Base-by-base conservation (phyloP, 768 basidiomycete species). In the Amanita inopinata region DNA sequence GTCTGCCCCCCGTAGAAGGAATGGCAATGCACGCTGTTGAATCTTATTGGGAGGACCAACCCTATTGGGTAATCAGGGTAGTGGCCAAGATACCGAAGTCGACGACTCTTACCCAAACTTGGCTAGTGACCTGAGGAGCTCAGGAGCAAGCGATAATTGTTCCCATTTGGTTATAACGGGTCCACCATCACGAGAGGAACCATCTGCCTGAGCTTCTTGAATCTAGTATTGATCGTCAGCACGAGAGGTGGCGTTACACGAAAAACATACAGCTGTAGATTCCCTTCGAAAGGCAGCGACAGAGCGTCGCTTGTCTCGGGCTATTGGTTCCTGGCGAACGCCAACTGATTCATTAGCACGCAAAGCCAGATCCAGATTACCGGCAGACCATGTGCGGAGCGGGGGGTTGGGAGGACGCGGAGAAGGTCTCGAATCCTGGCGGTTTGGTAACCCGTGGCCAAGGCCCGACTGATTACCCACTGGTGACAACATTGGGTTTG, bases 21-120 rank as follows among this genome's bases (percentile, higher is more conserved):
- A 97, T 5, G 96, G 96, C 38, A 99, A 68, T 33, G 96, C 93
- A 36, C 94, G 78, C 56, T 94, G 91, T 62, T 98, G 96, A 51
- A 99, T 96, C 69, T 99, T 99, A 62, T 97, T 97, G 4, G 96
- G 96, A 1, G 96, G 96, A 0, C 94, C 93, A 48, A 98, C 83
- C 31, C 92, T 93, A 54, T 18, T 44, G 31, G 18, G 47, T 23
- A 11, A 15, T 46, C 8, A 46, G 37, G 22, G 6, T 11, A 5
- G 23, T 32, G 33, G n/a, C 11, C n/a, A 18, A 30, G 25, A 39
- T 18, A 5, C 17, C 24, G 25, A 33, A 34, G 30, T 25, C 5
- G 42, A 45, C 33, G 27, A 7, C 25, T 66, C 82, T 66, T 51
- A 94, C 92, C 93, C 94, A 57, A 96, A 98, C 62, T 93, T 94